phyloP scores from a whole-genome alignment of 176 grass and related monocot genomes.

The Ensete glaucum region DNA sequence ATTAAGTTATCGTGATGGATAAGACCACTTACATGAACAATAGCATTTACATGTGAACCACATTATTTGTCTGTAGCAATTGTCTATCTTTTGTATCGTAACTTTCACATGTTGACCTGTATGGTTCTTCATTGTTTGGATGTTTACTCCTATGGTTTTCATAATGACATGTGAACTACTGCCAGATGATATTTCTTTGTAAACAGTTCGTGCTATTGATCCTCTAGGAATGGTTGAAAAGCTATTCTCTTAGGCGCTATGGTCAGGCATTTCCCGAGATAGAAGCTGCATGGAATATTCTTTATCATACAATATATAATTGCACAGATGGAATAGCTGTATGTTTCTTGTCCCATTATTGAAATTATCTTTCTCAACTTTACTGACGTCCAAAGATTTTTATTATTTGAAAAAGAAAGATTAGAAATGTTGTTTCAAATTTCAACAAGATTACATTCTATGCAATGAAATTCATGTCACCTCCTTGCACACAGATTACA shows the following conservation, averaged over 20 bases:
- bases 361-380: not conserved
- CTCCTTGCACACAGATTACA: not conserved
- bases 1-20: not conserved
- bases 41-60: not conserved
- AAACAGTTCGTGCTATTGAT: slow-evolving; percentile 19
- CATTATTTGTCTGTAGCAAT: not conserved
- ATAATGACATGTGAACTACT: not conserved
- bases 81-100: too few species aligned
- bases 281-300: slow-evolving; percentile 59
- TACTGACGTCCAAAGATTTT: not conserved
- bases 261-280: slow-evolving; percentile 47
- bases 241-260: slow-evolving; percentile 74
- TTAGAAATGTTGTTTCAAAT: not conserved
- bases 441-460: not conserved
- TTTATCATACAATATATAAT: slow-evolving; percentile 95
- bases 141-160: slow-evolving; percentile 13
- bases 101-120: too few species aligned
- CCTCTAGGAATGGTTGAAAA: slow-evolving; percentile 69
- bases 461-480: not conserved
- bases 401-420: not conserved
- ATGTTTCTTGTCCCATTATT: slow-evolving; percentile 22
- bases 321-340: slow-evolving; percentile 94
- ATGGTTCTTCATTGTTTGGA: not conserved
- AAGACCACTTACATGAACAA: not conserved
- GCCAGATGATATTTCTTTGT: slow-evolving; percentile 9